Evolutionary conservation across 1,284 basidiomycete genomes (phyloP), one percentile per base, ranked within the genome.

Genomic region (Puccinia triticina): DNA sequence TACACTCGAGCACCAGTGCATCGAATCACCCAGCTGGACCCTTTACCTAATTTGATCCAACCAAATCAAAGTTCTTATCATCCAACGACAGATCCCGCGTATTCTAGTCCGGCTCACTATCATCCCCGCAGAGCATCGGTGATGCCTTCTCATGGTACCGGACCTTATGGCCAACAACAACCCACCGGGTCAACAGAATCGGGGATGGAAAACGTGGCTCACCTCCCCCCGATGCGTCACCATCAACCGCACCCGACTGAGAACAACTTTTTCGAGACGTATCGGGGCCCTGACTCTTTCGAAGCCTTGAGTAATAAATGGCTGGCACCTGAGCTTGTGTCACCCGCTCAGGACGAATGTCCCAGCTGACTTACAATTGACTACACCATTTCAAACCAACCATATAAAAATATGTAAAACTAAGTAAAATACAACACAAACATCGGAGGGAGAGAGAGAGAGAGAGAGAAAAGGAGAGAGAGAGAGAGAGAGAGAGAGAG

Each of bases 261-360:
- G 29, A 43, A 50, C 21, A 82, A 82, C 48, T 76, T 82, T 21
- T 82, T 82, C 37, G 80, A 82, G 43, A 76, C 80, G 8, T 82
- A 82, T 40, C 72, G 80, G 29, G 80, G 80, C 43, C 73, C 80
- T 21, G 73, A 76, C 57, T 82, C 80, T 40, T 82, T 82, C 57
- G 80, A 76, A 55, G 73, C 72, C 32, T 57, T 82, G 29, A 76
- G 73, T 32, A 82, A 82, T 46, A 72, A 74, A 55, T 82, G 80
- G 80, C 26, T 82, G n/a, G 59, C 57, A n/a, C 71, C 79, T 34
- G 71, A 80, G 11, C 26, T 34, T 43, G 61, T 43, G 40, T 43
- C 40, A 43, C 7, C 40, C 40, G 12, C 40, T 43, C 40, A 4
- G 40, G 40, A 43, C 7, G 7, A 43, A 43, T 43, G 40, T n/a